Evolutionary conservation across 768 basidiomycete genomes (phyloP).

Genomic region (Suillus alpinus): DNA sequence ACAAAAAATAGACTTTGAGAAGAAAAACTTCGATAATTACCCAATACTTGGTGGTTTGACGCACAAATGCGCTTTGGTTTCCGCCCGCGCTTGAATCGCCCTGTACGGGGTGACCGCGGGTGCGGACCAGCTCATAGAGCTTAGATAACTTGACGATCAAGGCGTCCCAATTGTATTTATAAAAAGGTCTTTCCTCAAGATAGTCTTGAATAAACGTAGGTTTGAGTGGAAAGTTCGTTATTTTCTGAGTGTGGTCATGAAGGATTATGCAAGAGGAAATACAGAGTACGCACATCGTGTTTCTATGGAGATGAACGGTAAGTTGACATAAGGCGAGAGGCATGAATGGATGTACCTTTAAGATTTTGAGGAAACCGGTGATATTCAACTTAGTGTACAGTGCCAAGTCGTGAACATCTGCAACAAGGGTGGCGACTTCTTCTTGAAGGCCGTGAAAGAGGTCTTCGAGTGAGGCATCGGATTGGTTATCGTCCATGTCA

Average conservation of each 20-base stretch:
- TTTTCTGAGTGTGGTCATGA: conserved; percentile 62
- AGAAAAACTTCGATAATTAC: conserved; percentile 38
- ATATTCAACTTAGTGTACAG: conserved; percentile 96
- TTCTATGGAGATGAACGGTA: conserved; percentile 49
- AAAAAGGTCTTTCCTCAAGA: conserved; percentile 92
- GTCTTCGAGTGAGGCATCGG: conserved; percentile 77
- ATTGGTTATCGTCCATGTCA: conserved; percentile 46
- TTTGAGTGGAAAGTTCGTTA: conserved; percentile 80
- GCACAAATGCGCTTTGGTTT: conserved; percentile 93
- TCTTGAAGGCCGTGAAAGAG: conserved; percentile 87
- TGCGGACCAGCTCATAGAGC: conserved; percentile 92
- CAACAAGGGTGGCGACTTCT: conserved; percentile 92
- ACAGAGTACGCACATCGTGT: conserved; percentile 69
- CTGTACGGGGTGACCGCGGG: conserved; percentile 88
- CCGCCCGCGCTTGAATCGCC: conserved; percentile 96
- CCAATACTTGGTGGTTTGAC: conserved; percentile 99
- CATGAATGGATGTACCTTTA: conserved; percentile 58
- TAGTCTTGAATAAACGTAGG: conserved; percentile 87
- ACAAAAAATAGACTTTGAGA: not conserved
- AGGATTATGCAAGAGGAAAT: conserved; percentile 1
- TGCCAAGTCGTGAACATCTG: conserved; percentile 88
- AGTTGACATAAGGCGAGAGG: not conserved
- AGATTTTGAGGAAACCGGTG: conserved; percentile 97
- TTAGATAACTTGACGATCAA: conserved; percentile 95
- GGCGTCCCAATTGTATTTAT: conserved; percentile 94